Percentiles rank a stretch among this genome's conserved stretches.
These are phyloP conservation scores for Lactarius trivialis DNA, from an alignment of 768 basidiomycete species.

Conservation along the genomic window DNA sequence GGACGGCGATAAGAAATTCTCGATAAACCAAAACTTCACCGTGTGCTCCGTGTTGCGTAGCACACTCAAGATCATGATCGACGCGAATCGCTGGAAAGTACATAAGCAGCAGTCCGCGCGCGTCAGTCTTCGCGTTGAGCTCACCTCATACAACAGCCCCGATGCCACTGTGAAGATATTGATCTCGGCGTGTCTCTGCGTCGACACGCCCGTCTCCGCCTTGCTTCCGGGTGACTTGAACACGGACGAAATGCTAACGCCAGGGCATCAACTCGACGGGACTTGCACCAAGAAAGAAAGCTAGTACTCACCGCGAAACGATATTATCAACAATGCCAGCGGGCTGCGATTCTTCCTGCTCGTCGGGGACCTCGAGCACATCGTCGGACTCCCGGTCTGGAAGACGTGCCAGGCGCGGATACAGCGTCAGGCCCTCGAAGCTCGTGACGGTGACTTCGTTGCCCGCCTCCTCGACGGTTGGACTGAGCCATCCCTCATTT, in stretches of 20 bases:
- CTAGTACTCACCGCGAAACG: conserved; percentile 42
- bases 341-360: conserved; percentile 28
- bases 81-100: conserved; percentile 73
- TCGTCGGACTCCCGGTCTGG: conserved; percentile 78
- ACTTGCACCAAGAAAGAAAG: not conserved
- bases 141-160: conserved; percentile 89
- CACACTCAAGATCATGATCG: conserved; percentile 97
- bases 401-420: conserved; percentile 65
- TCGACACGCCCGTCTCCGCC: conserved; percentile 21
- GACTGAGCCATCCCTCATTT: conserved; percentile 84
- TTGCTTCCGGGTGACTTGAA: conserved; percentile 19
- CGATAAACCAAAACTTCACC: conserved; percentile 99
- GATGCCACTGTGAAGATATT: conserved; percentile 99
- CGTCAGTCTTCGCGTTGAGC: not conserved
- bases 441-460: conserved; percentile 75
- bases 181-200: conserved; percentile 71
- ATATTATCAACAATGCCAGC: conserved; percentile 43
- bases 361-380: conserved; percentile 51
- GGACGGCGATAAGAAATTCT: conserved; percentile 96
- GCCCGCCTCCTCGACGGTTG: conserved; percentile 58
- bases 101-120: not conserved
- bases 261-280: conserved; percentile 9
- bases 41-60: conserved; percentile 87
- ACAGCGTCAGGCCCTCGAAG: conserved; percentile 86
- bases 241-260: conserved; percentile 27